Evolutionary conservation across 768 basidiomycete genomes (phyloP), one percentile per base, ranked within the genome.

Genomic region (Agaricus bisporus): DNA sequence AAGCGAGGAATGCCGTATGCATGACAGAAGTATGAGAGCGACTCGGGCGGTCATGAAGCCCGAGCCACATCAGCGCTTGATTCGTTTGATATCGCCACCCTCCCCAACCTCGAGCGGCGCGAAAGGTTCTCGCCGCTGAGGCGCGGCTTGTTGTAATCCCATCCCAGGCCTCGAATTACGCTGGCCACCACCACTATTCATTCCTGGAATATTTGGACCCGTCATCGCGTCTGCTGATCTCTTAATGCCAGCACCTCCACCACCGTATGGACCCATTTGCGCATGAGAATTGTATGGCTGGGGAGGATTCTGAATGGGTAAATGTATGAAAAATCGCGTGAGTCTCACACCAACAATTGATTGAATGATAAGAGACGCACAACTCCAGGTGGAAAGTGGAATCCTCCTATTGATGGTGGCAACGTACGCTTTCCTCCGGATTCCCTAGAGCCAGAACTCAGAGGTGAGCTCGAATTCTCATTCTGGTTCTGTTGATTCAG

Each of bases 361-460:
- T 58, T 44, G 36, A 57, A 7, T 59, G 58, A 52, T 63, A 60
- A 50, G 41, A 29, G 17, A 64, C 72, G 7, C 58, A 80, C 80
- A 66, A 72, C 64, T 20, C 73, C 76, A 46, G 73, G 64, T 0
- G 77, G 75, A 51, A 76, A 75, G 59, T 78, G 70, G 58, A 77
- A 82, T 1, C 77, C 78, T 25, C 79, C 79, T 54, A 72, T 66
- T 2, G 77, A 70, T 20, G 71, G 72, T 37, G 68, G 66, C 15
- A 61, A 32, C 11, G 68, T 60, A 35, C 64, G 64, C 52, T 61
- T 58, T 2, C 36, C 44, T 10, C 41, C 53, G 41, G 51, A 48
- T 20, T 54, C 47, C 20, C 28, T 26, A 5, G 41, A 17, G 29
- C 35, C 26, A 4, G 41, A 17, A 32, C 28, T 38, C 32, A 37